Conservation (phyloP, 2,329 filamentous ascomycete species). For the Stagonosporopsis rhizophila region DNA sequence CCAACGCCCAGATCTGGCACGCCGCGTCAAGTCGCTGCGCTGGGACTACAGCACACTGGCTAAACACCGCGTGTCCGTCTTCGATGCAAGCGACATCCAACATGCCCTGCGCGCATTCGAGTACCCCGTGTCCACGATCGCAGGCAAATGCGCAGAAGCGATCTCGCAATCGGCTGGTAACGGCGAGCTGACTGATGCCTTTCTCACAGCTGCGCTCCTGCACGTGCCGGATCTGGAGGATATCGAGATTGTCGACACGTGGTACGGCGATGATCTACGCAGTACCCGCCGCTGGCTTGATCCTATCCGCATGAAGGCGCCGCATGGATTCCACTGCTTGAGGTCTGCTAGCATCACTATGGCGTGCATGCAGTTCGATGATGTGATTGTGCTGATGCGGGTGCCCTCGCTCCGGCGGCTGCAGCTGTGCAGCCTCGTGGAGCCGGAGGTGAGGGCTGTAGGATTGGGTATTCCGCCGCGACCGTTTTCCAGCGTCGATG, state of each 20-base stretch:
- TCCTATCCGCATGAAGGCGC: conserved; percentile 11
- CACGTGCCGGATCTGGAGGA: conserved; percentile 7
- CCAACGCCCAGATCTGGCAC: conserved; percentile 3
- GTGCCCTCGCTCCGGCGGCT: conserved; percentile 12
- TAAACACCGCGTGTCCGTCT: conserved; percentile 6
- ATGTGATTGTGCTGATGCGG: conserved; percentile 13
- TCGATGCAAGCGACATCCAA: conserved; percentile 10
- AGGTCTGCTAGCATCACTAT: conserved; percentile 14
- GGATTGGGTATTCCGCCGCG: conserved; percentile 7
- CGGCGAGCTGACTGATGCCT: conserved; percentile 11
- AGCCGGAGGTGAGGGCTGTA: conserved; percentile 9
- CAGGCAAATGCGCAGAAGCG: conserved; percentile 1
- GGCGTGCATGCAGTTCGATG: conserved; percentile 17
- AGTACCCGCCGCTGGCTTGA: conserved; percentile 10
- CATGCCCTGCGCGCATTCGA: conserved; percentile 7
- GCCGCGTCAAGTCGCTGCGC: neutral
- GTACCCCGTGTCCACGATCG: conserved; percentile 9
- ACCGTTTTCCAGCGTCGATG: conserved; percentile 11
- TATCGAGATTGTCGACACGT: conserved; percentile 14
- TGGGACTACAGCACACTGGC: conserved; percentile 16
- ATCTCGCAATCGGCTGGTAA: neutral
- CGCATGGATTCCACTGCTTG: conserved; percentile 6
- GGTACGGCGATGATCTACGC: conserved; percentile 16
- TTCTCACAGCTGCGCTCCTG: conserved; percentile 8
- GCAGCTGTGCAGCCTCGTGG: conserved; percentile 15